These are phyloP conservation scores for Coemansia sp. DNA, from an alignment of 192 early-diverging fungal species.

Conservation along the genomic window DNA sequence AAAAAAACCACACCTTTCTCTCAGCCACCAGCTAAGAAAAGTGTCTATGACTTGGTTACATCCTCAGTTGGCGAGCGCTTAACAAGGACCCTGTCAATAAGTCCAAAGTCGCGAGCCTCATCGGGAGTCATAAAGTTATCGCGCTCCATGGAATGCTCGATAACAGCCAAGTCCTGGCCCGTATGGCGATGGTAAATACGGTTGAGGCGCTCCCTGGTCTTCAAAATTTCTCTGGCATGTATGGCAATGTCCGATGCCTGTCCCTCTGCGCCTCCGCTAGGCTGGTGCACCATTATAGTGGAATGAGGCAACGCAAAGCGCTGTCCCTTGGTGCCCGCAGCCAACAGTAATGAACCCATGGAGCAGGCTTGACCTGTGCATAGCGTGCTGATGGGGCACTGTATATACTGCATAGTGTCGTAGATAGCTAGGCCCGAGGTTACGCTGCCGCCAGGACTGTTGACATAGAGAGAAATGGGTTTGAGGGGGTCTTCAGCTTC, in stretches of 20 bases:
- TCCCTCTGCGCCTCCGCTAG: slow-evolving; percentile 89
- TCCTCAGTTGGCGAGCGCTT: slow-evolving; percentile 53
- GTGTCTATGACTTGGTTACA: not conserved
- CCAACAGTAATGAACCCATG: slow-evolving; percentile 93
- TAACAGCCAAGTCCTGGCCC: slow-evolving; percentile 72
- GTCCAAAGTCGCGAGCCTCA: slow-evolving; percentile 85
- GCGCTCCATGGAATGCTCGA: slow-evolving; percentile 89
- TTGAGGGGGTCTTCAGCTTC: slow-evolving; percentile 95
- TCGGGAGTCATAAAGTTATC: slow-evolving; percentile 94
- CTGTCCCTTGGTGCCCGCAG: slow-evolving; percentile 87
- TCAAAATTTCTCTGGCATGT: slow-evolving; percentile 93
- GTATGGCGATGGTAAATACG: slow-evolving; percentile 86
- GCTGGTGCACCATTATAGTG: slow-evolving; percentile 97
- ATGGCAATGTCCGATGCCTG: slow-evolving; percentile 98
- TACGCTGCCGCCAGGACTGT: slow-evolving; percentile 95
- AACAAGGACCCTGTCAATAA: slow-evolving; percentile 87
- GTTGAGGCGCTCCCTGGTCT: slow-evolving; percentile 81
- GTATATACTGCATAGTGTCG: slow-evolving; percentile 90
- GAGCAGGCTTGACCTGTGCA: slow-evolving; percentile 98
- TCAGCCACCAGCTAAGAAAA: not conserved
- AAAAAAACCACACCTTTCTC: not conserved
- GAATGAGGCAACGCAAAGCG: slow-evolving; percentile 87
- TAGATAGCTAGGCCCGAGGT: slow-evolving; percentile 95
- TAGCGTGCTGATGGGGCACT: slow-evolving; percentile 88
- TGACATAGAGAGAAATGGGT: slow-evolving; percentile 95